Evolutionary conservation across 257 asterid genomes (phyloP).

Genomic region (Cynanchum wilfordii): DNA sequence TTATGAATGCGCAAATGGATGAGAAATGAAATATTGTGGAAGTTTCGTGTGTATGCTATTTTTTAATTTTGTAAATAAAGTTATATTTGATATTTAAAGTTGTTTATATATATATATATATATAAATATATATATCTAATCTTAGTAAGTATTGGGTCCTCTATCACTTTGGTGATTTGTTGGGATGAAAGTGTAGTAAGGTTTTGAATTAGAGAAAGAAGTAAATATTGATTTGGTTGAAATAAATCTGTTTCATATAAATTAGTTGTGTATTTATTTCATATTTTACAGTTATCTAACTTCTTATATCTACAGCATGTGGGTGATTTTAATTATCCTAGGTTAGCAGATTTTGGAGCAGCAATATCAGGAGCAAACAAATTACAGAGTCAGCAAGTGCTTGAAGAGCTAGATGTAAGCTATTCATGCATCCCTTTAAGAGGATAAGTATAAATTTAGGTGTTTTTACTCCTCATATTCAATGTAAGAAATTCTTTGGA

Average conservation of each 20-base stretch:
- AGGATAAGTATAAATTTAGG: not conserved
- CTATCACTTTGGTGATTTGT: not conserved
- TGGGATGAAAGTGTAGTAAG: not conserved
- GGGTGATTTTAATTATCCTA: slow-evolving; percentile 90
- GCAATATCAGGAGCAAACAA: slow-evolving; percentile 96
- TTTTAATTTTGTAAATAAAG: not conserved
- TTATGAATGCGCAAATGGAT: not conserved
- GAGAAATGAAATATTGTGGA: not conserved
- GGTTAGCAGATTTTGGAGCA: slow-evolving; percentile 99
- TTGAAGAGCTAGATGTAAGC: slow-evolving; percentile 98
- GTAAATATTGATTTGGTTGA: not conserved
- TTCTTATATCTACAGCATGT: slow-evolving; percentile 62
- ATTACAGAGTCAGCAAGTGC: slow-evolving; percentile 84
- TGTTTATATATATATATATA: not conserved
- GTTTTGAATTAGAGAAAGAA: not conserved
- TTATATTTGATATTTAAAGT: not conserved
- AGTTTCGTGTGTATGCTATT: not conserved
- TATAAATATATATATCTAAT: not conserved
- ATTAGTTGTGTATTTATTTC: slow-evolving; percentile 5
- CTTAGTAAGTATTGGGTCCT: not conserved
- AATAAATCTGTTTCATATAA: not conserved
- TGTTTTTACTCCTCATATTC: not conserved
- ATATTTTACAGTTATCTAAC: slow-evolving; percentile 20
- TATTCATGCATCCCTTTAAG: slow-evolving; percentile 5
- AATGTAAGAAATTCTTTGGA: not conserved